A percentile compares a stretch with the other conserved stretches of the same genome.
Conservation (phyloP, 495 filamentous ascomycete species). For the Podospora pseudoanserina region DNA sequence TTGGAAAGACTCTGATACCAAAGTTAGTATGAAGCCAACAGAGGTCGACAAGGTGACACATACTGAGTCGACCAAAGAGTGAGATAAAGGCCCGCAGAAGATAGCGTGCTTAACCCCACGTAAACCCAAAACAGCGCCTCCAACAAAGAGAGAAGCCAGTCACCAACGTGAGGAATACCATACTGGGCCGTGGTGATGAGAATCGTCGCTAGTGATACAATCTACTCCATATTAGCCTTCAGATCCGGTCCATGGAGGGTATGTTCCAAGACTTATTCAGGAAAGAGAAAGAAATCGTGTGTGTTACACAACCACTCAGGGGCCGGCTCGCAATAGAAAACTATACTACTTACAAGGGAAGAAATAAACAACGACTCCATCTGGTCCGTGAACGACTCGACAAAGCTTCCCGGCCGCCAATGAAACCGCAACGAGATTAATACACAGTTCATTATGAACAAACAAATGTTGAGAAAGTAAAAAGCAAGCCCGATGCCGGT, state of each 20-base stretch:
- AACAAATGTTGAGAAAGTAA: constrained; percentile 69
- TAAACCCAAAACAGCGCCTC: constrained; percentile 73
- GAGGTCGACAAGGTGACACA: constrained; percentile 12
- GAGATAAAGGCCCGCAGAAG: constrained; percentile 68
- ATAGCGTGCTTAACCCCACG: constrained; percentile 56
- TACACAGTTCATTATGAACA: constrained; percentile 66
- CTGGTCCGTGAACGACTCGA: constrained; percentile 68
- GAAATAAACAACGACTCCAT: constrained; percentile 79
- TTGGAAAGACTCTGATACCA: constrained; percentile 60
- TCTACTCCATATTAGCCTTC: constrained; percentile 25
- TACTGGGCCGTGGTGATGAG: constrained; percentile 79
- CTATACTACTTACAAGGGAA: constrained; percentile 50
- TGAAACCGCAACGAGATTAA: constrained; percentile 68
- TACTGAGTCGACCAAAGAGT: constrained; percentile 61
- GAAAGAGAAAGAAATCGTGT: not conserved
- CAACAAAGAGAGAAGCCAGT: constrained; percentile 64
- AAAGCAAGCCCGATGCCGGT: constrained; percentile 68
- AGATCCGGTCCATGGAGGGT: not conserved
- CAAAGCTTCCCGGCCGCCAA: constrained; percentile 67
- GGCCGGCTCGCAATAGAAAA: not conserved
- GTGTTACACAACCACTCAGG: not conserved
- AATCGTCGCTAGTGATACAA: constrained; percentile 61
- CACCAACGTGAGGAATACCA: constrained; percentile 60
- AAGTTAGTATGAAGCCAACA: not conserved
- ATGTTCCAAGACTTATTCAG: not conserved